phyloP scores from a whole-genome alignment of 2,329 filamentous ascomycete genomes.

The Fusarium sp. region DNA sequence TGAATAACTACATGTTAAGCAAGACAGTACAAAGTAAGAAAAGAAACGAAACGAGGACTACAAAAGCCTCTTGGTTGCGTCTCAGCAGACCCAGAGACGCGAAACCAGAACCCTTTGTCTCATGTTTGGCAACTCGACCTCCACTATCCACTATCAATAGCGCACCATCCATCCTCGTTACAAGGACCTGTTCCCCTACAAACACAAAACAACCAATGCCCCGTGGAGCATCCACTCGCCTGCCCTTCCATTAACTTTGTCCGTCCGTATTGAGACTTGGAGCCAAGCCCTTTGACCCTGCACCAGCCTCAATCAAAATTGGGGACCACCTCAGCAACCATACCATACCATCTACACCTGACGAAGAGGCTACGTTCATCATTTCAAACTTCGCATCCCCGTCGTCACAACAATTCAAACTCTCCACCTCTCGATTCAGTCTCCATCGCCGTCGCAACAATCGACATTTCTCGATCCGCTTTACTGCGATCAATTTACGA shows the following conservation, averaged over 20 bases:
- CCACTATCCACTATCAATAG: constrained; percentile 3
- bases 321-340: constrained; percentile 30
- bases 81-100: not conserved
- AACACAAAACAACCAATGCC: constrained; percentile 28
- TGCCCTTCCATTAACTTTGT: not conserved
- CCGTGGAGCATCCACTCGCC: constrained; percentile 21
- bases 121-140: not conserved
- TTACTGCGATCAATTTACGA: not conserved
- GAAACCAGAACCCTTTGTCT: constrained; percentile 9
- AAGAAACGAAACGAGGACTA: not conserved
- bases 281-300: constrained; percentile 35
- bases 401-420: constrained; percentile 29
- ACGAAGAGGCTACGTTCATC: constrained; percentile 48
- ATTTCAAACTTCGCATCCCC: constrained; percentile 37
- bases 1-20: not conserved
- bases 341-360: constrained; percentile 18
- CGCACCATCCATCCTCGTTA: constrained; percentile 13
- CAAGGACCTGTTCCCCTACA: constrained; percentile 30
- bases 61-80: constrained; percentile 3
- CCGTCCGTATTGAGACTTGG: constrained; percentile 22
- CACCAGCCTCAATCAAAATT: constrained; percentile 44
- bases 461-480: constrained; percentile 25
- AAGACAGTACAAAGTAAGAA: not conserved
- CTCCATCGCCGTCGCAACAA: constrained; percentile 30
- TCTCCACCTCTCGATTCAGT: constrained; percentile 11